Percentiles rank a stretch among this genome's conserved stretches.
Conservation (phyloP, 2,329 filamentous ascomycete genomes). For the Emydomyces testavorans region DNA sequence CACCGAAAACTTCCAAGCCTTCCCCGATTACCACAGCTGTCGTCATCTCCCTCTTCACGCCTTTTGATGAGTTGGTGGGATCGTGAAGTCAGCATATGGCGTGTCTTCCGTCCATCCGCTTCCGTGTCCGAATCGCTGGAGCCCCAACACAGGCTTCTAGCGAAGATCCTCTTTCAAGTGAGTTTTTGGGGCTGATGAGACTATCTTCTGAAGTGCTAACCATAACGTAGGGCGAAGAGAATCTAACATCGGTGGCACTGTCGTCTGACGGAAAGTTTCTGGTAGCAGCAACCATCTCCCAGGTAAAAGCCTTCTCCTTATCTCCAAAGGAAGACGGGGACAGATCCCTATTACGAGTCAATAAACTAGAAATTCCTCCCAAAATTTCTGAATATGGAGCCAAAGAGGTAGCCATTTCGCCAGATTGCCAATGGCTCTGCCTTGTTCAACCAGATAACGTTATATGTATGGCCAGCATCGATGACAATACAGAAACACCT, state of each 20-base stretch:
- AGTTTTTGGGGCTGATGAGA: constrained; percentile 7
- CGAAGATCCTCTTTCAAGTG: constrained; percentile 50
- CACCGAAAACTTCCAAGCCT: constrained; percentile 73
- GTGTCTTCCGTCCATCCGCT: constrained; percentile 41
- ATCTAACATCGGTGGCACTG: constrained; percentile 64
- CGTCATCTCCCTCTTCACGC: constrained; percentile 60
- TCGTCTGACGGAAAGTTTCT: constrained; percentile 61
- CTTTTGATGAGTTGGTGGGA: constrained; percentile 89
- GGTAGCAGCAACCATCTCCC: constrained; percentile 60
- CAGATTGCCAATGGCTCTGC: constrained; percentile 37
- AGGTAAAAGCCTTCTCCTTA: constrained; percentile 67
- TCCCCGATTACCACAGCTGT: constrained; percentile 63
- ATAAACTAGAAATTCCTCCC: constrained; percentile 55
- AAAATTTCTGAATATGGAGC: constrained; percentile 52
- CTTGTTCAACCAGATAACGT: constrained; percentile 49
- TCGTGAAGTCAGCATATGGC: constrained; percentile 75
- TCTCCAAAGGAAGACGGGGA: constrained; percentile 41
- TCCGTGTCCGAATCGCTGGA: constrained; percentile 34
- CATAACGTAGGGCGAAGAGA: constrained; percentile 54
- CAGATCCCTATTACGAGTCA: constrained; percentile 54
- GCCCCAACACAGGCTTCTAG: constrained; percentile 43
- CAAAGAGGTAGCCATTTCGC: constrained; percentile 46
- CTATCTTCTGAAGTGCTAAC: constrained; percentile 30
- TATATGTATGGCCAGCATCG: constrained; percentile 44
- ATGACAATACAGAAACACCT: constrained; percentile 30